A percentile compares a stretch with the other conserved stretches of the same genome.
These are phyloP conservation scores for Funneliformis mosseae DNA, from an alignment of 192 early-diverging fungal species.

Conservation along the genomic window DNA sequence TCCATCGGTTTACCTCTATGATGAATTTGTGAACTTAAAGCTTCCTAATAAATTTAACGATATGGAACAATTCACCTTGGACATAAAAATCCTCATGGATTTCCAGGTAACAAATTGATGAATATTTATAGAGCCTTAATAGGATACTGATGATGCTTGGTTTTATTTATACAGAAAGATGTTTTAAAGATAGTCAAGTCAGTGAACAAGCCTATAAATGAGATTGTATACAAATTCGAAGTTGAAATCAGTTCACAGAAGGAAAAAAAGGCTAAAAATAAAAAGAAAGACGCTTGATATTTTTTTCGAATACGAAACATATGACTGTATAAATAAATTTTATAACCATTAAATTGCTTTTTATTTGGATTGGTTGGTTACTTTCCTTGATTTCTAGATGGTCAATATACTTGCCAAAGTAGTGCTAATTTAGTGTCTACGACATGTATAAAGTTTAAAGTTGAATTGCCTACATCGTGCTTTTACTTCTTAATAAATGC, in stretches of 20 bases:
- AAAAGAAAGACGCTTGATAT: too few relatives aligned
- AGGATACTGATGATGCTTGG: constrained; percentile 7
- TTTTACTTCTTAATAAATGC: too few relatives aligned
- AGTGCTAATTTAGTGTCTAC: too few relatives aligned
- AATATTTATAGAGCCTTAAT: not conserved
- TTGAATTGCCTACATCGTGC: too few relatives aligned
- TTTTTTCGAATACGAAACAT: too few relatives aligned
- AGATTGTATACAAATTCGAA: constrained; percentile 20
- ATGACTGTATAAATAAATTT: too few relatives aligned
- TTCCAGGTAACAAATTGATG: constrained; percentile 24
- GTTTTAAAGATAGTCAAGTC: constrained; percentile 18
- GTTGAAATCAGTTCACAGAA: not conserved
- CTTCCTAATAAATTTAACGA: constrained; percentile 13
- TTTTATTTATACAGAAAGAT: constrained; percentile 20
- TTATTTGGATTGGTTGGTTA: too few relatives aligned
- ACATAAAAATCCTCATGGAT: constrained; percentile 15
- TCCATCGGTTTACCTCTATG: constrained; percentile 11
- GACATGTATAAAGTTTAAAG: too few relatives aligned
- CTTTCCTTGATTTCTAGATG: too few relatives aligned
- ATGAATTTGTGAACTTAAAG: constrained; percentile 11
- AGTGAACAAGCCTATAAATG: not conserved
- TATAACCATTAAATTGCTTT: too few relatives aligned
- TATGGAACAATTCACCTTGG: constrained; percentile 24
- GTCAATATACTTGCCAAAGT: too few relatives aligned
- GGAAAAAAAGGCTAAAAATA: not conserved